Evolutionary conservation across 2,329 filamentous ascomycete genomes (phyloP), one percentile per base, ranked within the genome.

Genomic region (Mariannaea elegans): DNA sequence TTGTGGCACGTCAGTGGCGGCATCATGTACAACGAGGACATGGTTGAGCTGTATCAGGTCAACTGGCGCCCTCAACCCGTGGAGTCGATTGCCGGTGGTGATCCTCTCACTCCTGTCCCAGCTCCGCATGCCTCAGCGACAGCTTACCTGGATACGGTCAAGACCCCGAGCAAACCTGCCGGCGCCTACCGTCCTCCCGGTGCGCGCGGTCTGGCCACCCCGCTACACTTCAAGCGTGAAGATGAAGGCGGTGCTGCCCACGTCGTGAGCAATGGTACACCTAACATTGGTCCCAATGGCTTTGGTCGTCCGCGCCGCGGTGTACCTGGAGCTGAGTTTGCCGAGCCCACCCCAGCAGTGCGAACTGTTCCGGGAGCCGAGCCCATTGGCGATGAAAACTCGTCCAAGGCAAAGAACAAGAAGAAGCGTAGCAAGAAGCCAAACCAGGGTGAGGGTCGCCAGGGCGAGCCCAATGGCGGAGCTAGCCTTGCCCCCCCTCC

Each of bases 111-210:
- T 63, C 85, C 89, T 10, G 81, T 94, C 19, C 94, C 94, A 7
- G 81, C 83, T 3, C 90, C 94, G 8, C 95, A 99, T 75, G 75
- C 88, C 7, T 98, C 94, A 31, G 95, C 94, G 10, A 78, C 91
- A 31, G 86, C 89, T 2, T 97, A 93, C 72, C 83, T 97, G 51
- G 90, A 88, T 65, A 94, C 90, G 3, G 89, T 92, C 71, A 98
- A 98, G 85, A 94, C 94, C 4, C 94, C 95, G 4, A 95, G 93
- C 62, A 99, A 99, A 82, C 93, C 95, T 42, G 93, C 92, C n/a
- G 95, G 95, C 67, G 95, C 95, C 3, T 99, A 99, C 76, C 90
- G 95, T 45, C 95, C 95, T 36, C 95, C 95, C 3, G 95, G 95
- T 66, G 95, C 95, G 24, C 91, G 95, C 67, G 95, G 95, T 51